Conservation (phyloP, 768 basidiomycete genomes). For the Xerocomus spinulosus region DNA sequence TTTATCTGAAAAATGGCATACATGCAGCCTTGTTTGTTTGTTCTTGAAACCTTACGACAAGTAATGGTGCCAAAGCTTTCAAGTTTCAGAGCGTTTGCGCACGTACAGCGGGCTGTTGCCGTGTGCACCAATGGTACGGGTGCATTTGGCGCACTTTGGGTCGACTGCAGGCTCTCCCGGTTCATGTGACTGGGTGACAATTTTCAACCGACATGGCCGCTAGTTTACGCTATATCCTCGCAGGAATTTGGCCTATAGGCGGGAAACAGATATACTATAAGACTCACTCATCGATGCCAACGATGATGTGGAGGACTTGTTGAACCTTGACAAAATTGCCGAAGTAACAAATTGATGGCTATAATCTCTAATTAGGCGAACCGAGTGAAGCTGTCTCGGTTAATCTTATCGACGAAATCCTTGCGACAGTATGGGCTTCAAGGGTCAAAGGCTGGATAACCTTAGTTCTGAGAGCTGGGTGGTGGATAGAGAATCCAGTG, state of each 20-base stretch:
- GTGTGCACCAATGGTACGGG: slow-evolving; percentile 87
- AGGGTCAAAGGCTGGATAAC: too few species aligned
- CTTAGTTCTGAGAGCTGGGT: too few species aligned
- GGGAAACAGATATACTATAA: not conserved
- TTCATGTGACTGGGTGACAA: slow-evolving; percentile 50
- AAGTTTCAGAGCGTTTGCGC: slow-evolving; percentile 79
- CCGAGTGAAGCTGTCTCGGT: not conserved
- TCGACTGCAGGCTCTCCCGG: slow-evolving; percentile 61
- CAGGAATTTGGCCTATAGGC: not conserved
- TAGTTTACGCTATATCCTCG: slow-evolving; percentile 54
- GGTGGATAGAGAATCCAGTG: slow-evolving; percentile 46
- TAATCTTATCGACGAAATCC: too few species aligned
- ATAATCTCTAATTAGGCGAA: slow-evolving; percentile 4
- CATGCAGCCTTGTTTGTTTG: slow-evolving; percentile 88
- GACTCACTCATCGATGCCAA: slow-evolving; percentile 14
- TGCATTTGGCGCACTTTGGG: slow-evolving; percentile 78
- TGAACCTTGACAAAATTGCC: slow-evolving; percentile 33
- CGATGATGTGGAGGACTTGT: slow-evolving; percentile 39
- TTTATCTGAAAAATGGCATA: slow-evolving; percentile 36
- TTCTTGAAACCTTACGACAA: slow-evolving; percentile 43
- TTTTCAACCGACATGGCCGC: slow-evolving; percentile 62
- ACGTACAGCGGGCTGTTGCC: slow-evolving; percentile 77
- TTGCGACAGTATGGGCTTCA: too few species aligned
- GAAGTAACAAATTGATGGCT: slow-evolving; percentile 26
- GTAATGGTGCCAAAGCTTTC: slow-evolving; percentile 43